Percentiles rank a stretch among this genome's conserved stretches.
phyloP scores from a whole-genome alignment of 768 basidiomycete species.

The Russula vinacea region DNA sequence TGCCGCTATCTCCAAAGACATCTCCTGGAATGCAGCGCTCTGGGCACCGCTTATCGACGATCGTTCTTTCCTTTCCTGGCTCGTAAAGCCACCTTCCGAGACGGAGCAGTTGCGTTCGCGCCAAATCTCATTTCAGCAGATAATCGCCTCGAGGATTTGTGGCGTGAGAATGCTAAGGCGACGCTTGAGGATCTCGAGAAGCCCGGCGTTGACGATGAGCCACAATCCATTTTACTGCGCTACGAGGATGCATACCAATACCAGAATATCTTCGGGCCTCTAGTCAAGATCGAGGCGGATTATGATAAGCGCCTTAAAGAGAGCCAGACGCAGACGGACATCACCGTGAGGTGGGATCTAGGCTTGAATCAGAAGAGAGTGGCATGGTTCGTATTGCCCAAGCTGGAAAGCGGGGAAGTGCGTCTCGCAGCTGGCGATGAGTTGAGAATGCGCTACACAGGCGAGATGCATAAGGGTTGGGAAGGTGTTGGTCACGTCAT shows the following conservation, averaged over 20 bases:
- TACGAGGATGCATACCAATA: conserved; percentile 99
- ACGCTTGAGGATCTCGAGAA: conserved; percentile 97
- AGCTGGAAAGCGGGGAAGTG: conserved; percentile 97
- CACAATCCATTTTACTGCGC: conserved; percentile 81
- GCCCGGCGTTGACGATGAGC: conserved; percentile 96
- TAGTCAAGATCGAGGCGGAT: conserved; percentile 99
- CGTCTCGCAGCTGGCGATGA: conserved; percentile 96
- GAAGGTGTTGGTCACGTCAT: conserved; percentile 98
- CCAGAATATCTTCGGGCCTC: conserved; percentile 98
- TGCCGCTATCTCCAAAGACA: conserved; percentile 94
- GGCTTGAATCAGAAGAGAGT: conserved; percentile 98
- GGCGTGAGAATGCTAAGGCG: conserved; percentile 94
- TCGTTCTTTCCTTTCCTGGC: conserved; percentile 97
- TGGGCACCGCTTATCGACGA: conserved; percentile 99
- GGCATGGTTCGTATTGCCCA: conserved; percentile 97
- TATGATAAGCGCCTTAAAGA: conserved; percentile 98
- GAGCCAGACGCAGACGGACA: conserved; percentile 96
- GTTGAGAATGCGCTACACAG: conserved; percentile 81
- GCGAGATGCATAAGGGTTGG: conserved; percentile 90
- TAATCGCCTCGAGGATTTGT: conserved; percentile 97
- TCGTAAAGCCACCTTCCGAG: conserved; percentile 96
- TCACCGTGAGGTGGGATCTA: conserved; percentile 94
- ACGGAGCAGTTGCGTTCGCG: conserved; percentile 93
- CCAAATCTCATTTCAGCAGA: conserved; percentile 95
- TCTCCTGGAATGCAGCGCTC: conserved; percentile 95